phyloP scores from a whole-genome alignment of 2,329 filamentous ascomycete genomes.

The Botrytis hyacinthi region DNA sequence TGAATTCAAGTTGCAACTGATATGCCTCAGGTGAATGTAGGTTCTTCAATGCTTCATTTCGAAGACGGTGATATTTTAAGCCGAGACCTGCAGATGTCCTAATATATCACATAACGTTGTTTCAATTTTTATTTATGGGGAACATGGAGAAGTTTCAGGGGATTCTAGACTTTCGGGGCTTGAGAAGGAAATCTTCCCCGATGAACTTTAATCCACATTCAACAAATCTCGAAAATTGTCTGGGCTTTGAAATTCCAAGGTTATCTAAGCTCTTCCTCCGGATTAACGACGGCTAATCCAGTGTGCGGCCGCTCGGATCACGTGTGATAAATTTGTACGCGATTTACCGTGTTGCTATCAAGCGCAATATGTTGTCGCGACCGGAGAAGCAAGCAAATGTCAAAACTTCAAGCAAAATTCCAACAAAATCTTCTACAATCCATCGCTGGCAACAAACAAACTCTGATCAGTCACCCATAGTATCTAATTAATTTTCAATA shows the following conservation, averaged over 20 bases:
- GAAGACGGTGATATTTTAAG: background rate
- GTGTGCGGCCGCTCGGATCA: background rate
- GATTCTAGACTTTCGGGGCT: background rate
- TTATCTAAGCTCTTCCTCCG: background rate
- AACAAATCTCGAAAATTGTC: background rate
- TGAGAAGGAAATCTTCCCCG: background rate
- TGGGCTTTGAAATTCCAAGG: background rate
- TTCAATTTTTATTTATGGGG: background rate
- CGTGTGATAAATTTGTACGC: background rate
- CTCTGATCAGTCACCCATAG: background rate
- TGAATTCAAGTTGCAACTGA: background rate
- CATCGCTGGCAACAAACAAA: too few species aligned
- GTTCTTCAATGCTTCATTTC: background rate
- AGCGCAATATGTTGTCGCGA: slow-evolving; percentile 11
- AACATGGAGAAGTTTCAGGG: background rate
- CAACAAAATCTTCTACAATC: background rate
- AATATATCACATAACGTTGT: background rate
- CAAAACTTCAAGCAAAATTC: background rate
- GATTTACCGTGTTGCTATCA: background rate
- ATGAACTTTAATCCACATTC: background rate
- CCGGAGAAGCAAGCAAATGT: background rate
- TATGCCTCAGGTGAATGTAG: background rate
- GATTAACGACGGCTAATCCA: background rate
- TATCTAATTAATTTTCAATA: background rate
- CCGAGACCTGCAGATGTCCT: background rate